These are phyloP conservation scores for Exutisphaerella laricina DNA, from an alignment of 2,329 filamentous ascomycete species.

Conservation along the genomic window DNA sequence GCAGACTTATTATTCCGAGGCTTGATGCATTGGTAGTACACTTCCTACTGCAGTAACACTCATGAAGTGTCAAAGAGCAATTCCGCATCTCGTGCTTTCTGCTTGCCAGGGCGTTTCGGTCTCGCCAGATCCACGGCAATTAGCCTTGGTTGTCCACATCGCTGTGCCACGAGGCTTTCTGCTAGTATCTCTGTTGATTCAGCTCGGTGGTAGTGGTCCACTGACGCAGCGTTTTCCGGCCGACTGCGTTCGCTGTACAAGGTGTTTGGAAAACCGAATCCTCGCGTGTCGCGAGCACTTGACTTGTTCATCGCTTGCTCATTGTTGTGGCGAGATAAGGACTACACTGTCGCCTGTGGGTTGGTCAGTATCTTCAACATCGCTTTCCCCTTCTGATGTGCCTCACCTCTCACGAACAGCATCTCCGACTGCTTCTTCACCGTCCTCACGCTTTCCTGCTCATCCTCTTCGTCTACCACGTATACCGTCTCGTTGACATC, in stretches of 20 bases:
- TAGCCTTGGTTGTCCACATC: too few species aligned
- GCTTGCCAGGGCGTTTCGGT: too few species aligned
- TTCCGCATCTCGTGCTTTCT: too few species aligned
- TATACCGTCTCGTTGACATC: conserved; percentile 98
- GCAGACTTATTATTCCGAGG: not conserved
- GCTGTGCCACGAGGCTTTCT: too few species aligned
- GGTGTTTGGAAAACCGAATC: too few species aligned
- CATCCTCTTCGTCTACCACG: conserved; percentile 78
- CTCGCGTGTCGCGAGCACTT: too few species aligned
- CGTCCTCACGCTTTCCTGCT: conserved; percentile 73
- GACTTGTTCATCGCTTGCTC: not conserved
- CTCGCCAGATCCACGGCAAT: too few species aligned
- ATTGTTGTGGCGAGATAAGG: conserved; percentile 41
- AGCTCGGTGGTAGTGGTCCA: too few species aligned
- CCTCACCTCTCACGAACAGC: conserved; percentile 90
- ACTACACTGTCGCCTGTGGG: conserved; percentile 46
- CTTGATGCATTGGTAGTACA: not conserved
- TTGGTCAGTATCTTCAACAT: not conserved
- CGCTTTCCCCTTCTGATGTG: not conserved
- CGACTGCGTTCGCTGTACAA: too few species aligned
- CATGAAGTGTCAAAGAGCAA: conserved; percentile 8
- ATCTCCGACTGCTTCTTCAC: conserved; percentile 97
- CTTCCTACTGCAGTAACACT: conserved; percentile 15
- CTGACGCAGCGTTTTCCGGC: too few species aligned
- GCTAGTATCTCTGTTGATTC: too few species aligned